These are phyloP conservation scores for Pichia norvegensis DNA, from an alignment of 1,139 yeast species.

Conservation along the genomic window DNA sequence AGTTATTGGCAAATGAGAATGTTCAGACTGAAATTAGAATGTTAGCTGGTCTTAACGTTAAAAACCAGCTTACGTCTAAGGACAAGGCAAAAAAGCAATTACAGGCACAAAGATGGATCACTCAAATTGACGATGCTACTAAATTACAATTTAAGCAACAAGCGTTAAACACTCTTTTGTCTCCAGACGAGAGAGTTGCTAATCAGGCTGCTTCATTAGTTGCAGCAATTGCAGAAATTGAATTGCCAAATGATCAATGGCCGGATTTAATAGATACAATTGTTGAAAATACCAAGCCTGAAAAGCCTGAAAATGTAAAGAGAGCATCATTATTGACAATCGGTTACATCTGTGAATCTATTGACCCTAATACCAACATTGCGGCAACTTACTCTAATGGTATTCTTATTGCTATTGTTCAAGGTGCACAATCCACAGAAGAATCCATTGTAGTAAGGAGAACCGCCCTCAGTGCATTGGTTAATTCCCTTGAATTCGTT, in stretches of 20 bases:
- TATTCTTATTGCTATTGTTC: constrained; percentile 88
- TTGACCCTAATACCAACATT: constrained; percentile 77
- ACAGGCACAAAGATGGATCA: constrained; percentile 57
- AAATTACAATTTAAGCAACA: constrained; percentile 61
- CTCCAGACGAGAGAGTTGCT: constrained; percentile 73
- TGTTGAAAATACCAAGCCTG: constrained; percentile 76
- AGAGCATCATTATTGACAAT: constrained; percentile 81
- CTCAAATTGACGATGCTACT: constrained; percentile 40
- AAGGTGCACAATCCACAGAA: constrained; percentile 86
- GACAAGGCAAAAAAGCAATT: constrained; percentile 44
- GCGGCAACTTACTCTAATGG: constrained; percentile 84
- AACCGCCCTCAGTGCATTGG: constrained; percentile 88
- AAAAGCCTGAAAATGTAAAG: constrained; percentile 71
- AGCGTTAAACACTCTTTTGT: constrained; percentile 57
- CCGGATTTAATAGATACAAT: constrained; percentile 73
- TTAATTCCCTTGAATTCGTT: constrained; percentile 85
- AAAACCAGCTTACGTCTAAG: constrained; percentile 82
- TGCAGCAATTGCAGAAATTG: constrained; percentile 94
- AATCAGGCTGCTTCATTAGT: constrained; percentile 88
- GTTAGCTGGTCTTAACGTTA: constrained; percentile 82
- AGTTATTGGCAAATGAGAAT: constrained; percentile 59
- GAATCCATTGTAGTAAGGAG: constrained; percentile 67
- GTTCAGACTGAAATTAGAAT: constrained; percentile 78
- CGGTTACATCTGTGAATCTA: constrained; percentile 93
- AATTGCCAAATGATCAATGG: constrained; percentile 85